Percentiles rank a stretch among this genome's conserved stretches.
Evolutionary conservation across 495 filamentous ascomycete species (phyloP).

Genomic region (Niebla homalea): DNA sequence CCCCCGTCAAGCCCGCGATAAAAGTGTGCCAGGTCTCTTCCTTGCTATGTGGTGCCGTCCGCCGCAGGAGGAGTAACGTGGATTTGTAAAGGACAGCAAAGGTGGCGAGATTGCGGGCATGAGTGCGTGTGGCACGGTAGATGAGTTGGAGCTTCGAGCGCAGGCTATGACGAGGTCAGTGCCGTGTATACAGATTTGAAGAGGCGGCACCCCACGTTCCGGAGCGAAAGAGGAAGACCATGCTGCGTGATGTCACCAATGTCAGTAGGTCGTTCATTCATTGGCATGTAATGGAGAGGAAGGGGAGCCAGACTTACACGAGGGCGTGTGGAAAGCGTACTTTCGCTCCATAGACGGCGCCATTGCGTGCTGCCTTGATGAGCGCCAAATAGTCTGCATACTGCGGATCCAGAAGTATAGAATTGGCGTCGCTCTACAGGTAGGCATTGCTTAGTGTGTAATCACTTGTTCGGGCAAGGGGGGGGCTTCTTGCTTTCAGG

Average conservation of each 20-base stretch:
- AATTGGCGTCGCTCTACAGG: conserved; percentile 25
- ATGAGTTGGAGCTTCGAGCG: conserved; percentile 67
- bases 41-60: conserved; percentile 44
- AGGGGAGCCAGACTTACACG: conserved; percentile 42
- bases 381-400: conserved; percentile 73
- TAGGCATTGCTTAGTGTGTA: not conserved
- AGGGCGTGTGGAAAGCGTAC: conserved; percentile 97
- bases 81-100: conserved; percentile 86
- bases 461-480: not conserved
- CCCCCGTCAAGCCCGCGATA: conserved; percentile 79
- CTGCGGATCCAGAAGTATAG: conserved; percentile 63
- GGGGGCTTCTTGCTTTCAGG: conserved; percentile 6
- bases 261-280: conserved; percentile 7
- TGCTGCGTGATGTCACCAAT: conserved; percentile 33
- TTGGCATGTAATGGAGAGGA: too few species aligned
- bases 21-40: conserved; percentile 64
- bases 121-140: conserved; percentile 72
- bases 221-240: conserved; percentile 88
- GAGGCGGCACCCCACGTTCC: conserved; percentile 50
- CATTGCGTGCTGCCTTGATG: conserved; percentile 87
- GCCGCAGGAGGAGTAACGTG: conserved; percentile 56
- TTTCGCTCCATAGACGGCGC: conserved; percentile 92
- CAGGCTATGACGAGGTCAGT: conserved; percentile 32
- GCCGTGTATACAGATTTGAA: not conserved
- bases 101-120: conserved; percentile 80